Percentiles rank a stretch among this genome's conserved stretches.
phyloP scores from a whole-genome alignment of 2,329 filamentous ascomycete species.

The Sporothrix humicola region DNA sequence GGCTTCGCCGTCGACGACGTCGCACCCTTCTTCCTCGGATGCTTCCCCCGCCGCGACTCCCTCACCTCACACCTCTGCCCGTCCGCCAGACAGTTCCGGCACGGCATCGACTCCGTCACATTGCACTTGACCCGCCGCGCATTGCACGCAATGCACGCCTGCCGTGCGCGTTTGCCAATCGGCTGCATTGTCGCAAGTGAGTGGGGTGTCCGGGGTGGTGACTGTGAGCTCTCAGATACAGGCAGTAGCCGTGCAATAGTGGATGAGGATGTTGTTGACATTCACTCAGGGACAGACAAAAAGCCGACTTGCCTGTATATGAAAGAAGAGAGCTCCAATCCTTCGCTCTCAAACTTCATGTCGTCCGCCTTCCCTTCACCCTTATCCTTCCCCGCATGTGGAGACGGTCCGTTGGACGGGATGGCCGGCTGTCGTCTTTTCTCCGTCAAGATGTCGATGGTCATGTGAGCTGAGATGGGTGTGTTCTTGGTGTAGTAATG shows the following conservation, averaged over 20 bases:
- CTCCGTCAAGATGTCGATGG: background rate
- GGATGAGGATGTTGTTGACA: background rate
- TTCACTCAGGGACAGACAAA: background rate
- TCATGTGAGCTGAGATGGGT: background rate
- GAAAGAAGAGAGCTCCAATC: background rate
- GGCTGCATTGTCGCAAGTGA: background rate
- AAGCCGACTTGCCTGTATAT: conserved; percentile 17
- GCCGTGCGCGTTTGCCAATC: conserved; percentile 6
- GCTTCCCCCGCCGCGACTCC: conserved; percentile 16
- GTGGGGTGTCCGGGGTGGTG: background rate
- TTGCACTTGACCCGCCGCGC: conserved; percentile 12
- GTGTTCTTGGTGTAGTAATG: background rate
- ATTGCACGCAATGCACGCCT: conserved; percentile 14
- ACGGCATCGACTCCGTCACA: conserved; percentile 18
- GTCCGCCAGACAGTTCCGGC: conserved; percentile 15
- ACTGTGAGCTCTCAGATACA: background rate
- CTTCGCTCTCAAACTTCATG: too few species aligned
- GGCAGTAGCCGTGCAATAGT: background rate
- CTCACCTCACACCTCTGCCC: background rate
- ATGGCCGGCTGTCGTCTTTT: background rate
- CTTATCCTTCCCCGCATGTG: background rate
- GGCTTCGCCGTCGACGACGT: too few species aligned
- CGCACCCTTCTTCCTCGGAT: background rate
- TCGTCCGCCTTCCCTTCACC: background rate
- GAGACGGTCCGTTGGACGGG: background rate